Evolutionary conservation across 306 rosid genomes (phyloP).

Genomic region (Trichosanthes cucumerina): DNA sequence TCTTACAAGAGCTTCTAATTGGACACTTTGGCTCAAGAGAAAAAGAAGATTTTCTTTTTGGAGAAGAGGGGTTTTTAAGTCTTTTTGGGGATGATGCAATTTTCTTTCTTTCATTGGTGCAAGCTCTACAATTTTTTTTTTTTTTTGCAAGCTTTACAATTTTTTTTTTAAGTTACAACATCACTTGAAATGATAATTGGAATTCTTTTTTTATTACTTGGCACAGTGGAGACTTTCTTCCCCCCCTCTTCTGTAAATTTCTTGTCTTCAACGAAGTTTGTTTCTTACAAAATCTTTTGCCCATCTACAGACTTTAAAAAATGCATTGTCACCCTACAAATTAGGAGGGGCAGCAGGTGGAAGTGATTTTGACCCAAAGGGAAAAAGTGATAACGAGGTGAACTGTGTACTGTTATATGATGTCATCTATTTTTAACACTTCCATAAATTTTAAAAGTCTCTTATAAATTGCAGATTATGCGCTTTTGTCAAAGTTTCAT

Average conservation of each 20-base stretch:
- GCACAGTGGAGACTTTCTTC: neutral
- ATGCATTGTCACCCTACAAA: slow-evolving; percentile 92
- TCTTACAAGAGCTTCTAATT: neutral
- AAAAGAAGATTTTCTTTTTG: neutral
- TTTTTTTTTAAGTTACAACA: neutral
- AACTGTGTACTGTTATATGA: slow-evolving; percentile 13
- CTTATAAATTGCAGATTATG: slow-evolving; percentile 64
- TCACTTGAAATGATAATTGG: neutral
- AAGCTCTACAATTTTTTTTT: neutral
- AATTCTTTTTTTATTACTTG: neutral
- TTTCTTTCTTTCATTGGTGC: neutral
- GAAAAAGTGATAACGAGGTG: slow-evolving; percentile 93
- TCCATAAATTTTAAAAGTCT: slow-evolving; percentile 22
- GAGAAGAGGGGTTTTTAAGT: neutral
- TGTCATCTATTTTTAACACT: neutral
- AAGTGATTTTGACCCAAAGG: slow-evolving; percentile 98
- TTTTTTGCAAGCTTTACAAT: too few relatives aligned
- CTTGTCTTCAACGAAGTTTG: neutral
- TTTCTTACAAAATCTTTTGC: neutral
- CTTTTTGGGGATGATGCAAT: neutral
- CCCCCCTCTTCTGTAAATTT: neutral
- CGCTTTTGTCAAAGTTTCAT: slow-evolving; percentile 99
- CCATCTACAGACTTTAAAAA: slow-evolving; percentile 63
- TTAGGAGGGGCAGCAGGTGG: slow-evolving; percentile 99
- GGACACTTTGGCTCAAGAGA: neutral